Conservation (phyloP, 805 yeast genomes). For the Yarrowia sp. region DNA sequence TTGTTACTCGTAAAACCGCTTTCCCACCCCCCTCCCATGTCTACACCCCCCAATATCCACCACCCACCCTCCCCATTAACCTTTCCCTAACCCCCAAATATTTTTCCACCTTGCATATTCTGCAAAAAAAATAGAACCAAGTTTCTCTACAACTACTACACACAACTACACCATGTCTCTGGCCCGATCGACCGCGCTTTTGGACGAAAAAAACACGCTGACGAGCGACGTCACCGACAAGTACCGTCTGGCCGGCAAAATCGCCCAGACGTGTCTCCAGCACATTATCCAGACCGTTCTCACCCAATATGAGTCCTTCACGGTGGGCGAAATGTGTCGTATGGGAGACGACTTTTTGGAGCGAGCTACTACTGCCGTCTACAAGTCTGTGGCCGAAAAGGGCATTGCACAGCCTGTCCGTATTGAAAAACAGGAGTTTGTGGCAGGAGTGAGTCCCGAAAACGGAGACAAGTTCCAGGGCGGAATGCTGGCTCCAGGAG, state of each 20-base stretch:
- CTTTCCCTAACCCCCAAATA: constrained; percentile 12
- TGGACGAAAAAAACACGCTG: constrained; percentile 69
- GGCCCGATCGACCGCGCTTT: constrained; percentile 38
- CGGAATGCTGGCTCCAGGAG: constrained; percentile 64
- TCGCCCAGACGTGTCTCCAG: constrained; percentile 74
- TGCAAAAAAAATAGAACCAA: no score
- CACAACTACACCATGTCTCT: constrained; percentile 18
- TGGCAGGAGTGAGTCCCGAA: constrained; percentile 83
- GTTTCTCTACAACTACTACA: no score
- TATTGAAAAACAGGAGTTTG: constrained; percentile 76
- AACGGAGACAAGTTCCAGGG: constrained; percentile 39
- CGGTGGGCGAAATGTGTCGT: constrained; percentile 63
- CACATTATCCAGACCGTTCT: constrained; percentile 45
- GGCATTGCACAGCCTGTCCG: constrained; percentile 93
- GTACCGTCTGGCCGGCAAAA: constrained; percentile 85
- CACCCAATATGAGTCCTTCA: constrained; percentile 19
- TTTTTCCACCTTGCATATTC: constrained; percentile 19
- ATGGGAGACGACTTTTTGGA: constrained; percentile 74
- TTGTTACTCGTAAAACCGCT: no score
- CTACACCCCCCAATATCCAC: neutral
- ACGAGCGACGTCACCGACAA: constrained; percentile 63
- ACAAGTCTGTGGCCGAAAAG: constrained; percentile 59
- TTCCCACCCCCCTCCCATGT: no score
- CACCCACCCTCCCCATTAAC: neutral
- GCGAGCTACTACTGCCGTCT: constrained; percentile 56